Conservation (phyloP, 768 basidiomycete genomes). For the Scleroderma citrinum region DNA sequence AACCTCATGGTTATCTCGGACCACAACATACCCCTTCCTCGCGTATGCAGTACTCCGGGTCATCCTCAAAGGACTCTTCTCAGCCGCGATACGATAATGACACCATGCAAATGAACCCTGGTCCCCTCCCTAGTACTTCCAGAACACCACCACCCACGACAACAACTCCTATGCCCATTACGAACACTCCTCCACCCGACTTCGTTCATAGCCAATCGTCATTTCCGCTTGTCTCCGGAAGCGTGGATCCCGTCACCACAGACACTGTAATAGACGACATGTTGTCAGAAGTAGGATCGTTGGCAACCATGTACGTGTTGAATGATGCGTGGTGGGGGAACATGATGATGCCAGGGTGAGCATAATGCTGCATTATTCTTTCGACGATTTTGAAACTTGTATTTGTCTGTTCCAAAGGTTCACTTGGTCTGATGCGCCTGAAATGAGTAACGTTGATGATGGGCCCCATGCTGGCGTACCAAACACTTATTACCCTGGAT, state of each 20-base stretch:
- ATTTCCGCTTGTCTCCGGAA: slow-evolving; percentile 25
- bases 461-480: slow-evolving; percentile 9
- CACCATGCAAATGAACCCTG: slow-evolving; percentile 29
- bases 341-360: slow-evolving; percentile 83
- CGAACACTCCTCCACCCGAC: slow-evolving; percentile 28
- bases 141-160: neutral
- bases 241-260: neutral
- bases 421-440: slow-evolving; percentile 27
- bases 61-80: slow-evolving; percentile 9
- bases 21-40: slow-evolving; percentile 28
- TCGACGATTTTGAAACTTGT: neutral
- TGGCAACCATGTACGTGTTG: slow-evolving; percentile 69
- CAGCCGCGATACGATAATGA: slow-evolving; percentile 15
- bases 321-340: slow-evolving; percentile 71
- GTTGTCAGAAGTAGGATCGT: slow-evolving; percentile 43
- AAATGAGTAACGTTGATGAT: slow-evolving; percentile 19
- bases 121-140: neutral
- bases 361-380: neutral
- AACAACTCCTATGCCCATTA: neutral
- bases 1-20: slow-evolving; percentile 11
- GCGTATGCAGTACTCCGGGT: slow-evolving; percentile 15
- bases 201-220: slow-evolving; percentile 37
- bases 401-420: slow-evolving; percentile 13
- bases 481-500: slow-evolving; percentile 11
- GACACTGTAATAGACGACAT: slow-evolving; percentile 23